Percentiles rank a stretch among this genome's conserved stretches.
Evolutionary conservation across 1,139 yeast species (phyloP).

Genomic region (Groenewaldozyma auringiensis): DNA sequence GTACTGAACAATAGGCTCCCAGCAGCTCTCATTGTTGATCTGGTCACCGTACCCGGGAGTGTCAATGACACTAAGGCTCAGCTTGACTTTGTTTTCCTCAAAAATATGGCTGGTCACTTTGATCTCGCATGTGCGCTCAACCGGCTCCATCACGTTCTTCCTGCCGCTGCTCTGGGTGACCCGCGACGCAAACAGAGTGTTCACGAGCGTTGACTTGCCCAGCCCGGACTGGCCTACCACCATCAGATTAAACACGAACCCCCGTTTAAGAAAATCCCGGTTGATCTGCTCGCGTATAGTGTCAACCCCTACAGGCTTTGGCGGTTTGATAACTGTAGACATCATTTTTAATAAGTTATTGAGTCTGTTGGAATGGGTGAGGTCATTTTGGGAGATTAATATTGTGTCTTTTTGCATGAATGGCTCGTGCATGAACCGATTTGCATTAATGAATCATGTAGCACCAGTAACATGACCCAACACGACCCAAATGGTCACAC

Average conservation of each 20-base stretch:
- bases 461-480: too few species aligned
- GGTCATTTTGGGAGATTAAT: too few species aligned
- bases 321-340: conserved; percentile 31
- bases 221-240: conserved; percentile 90
- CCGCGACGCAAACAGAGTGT: conserved; percentile 81
- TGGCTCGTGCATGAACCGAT: too few species aligned
- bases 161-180: conserved; percentile 71
- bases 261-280: conserved; percentile 81
- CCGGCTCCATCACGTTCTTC: conserved; percentile 54
- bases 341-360: neutral
- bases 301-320: conserved; percentile 84
- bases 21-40: conserved; percentile 84
- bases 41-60: conserved; percentile 98
- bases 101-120: conserved; percentile 61
- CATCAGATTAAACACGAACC: conserved; percentile 91
- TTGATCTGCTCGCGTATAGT: conserved; percentile 94
- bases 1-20: conserved; percentile 95
- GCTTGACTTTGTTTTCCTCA: conserved; percentile 77
- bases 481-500: too few species aligned
- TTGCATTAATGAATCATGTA: too few species aligned
- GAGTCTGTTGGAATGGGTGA: neutral
- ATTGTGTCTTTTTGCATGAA: too few species aligned
- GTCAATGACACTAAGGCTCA: conserved; percentile 81
- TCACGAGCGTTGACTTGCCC: conserved; percentile 87
- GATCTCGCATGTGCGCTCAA: conserved; percentile 83